A percentile compares a stretch with the other conserved stretches of the same genome.
phyloP scores from a whole-genome alignment of 2,329 filamentous ascomycete genomes.

The Trichoderma sp. region DNA sequence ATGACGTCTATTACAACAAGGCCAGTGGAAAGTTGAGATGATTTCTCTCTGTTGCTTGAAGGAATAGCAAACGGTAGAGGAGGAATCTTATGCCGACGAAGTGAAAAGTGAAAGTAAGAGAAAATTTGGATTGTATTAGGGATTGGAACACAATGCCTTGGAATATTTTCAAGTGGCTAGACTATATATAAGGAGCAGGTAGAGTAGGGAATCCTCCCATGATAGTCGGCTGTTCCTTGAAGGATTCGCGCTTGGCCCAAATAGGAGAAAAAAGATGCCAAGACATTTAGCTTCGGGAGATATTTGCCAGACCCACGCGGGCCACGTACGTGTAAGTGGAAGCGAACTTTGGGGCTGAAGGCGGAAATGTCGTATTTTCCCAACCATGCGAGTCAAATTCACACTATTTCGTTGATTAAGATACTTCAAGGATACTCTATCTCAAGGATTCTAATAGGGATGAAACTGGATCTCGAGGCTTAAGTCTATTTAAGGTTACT shows the following conservation, averaged over 20 bases:
- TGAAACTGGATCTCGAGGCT: neutral
- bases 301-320: neutral
- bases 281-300: neutral
- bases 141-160: neutral
- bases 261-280: constrained; percentile 8
- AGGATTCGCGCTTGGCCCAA: neutral
- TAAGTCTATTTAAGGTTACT: neutral
- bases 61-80: neutral
- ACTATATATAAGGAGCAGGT: neutral
- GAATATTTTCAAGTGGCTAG: neutral
- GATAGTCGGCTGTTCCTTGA: neutral
- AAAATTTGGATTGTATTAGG: too few relatives aligned
- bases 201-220: neutral
- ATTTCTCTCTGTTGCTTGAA: neutral
- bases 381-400: neutral
- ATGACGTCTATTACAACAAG: neutral
- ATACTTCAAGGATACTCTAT: neutral
- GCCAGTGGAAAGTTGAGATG: neutral
- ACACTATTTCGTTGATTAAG: neutral
- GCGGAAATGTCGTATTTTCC: neutral
- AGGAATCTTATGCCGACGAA: neutral
- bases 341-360: neutral
- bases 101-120: neutral
- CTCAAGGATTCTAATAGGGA: neutral
- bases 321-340: neutral